A percentile compares a stretch with the other conserved stretches of the same genome.
These are phyloP conservation scores for Cryphonectria radicalis DNA, from an alignment of 2,329 filamentous ascomycete species.

Conservation along the genomic window DNA sequence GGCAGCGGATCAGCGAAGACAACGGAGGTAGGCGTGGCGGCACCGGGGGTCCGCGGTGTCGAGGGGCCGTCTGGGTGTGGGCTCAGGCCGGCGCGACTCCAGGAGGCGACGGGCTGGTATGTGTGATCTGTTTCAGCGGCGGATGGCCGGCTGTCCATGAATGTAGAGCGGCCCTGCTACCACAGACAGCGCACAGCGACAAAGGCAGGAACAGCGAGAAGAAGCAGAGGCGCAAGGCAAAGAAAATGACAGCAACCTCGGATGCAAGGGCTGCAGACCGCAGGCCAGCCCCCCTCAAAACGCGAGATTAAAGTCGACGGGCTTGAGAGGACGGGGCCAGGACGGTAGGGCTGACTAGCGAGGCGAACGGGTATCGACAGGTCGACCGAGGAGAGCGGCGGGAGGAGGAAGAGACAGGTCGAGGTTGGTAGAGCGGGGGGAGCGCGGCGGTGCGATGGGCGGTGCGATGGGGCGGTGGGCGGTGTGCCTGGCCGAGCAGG, in stretches of 20 bases:
- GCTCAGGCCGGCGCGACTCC: slow-evolving; percentile 39
- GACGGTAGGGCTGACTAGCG: not conserved
- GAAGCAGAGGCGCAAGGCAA: slow-evolving; percentile 5
- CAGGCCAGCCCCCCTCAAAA: not conserved
- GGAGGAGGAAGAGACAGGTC: not conserved
- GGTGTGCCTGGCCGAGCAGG: not conserved
- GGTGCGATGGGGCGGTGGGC: not conserved
- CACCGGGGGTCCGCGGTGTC: slow-evolving; percentile 39
- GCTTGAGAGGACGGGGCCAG: not conserved
- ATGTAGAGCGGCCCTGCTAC: slow-evolving; percentile 35
- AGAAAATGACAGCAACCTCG: not conserved
- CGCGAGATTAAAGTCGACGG: not conserved
- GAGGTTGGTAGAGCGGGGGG: not conserved
- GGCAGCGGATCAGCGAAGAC: slow-evolving; percentile 38
- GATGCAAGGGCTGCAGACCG: slow-evolving; percentile 5
- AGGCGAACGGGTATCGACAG: not conserved
- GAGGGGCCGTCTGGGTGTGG: slow-evolving; percentile 31
- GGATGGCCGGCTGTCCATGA: slow-evolving; percentile 57
- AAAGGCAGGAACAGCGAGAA: slow-evolving; percentile 12
- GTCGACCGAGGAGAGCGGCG: slow-evolving; percentile 1
- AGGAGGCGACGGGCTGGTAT: slow-evolving; percentile 48
- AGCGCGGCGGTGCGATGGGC: not conserved
- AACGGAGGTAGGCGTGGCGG: slow-evolving; percentile 38
- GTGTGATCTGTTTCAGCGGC: slow-evolving; percentile 54
- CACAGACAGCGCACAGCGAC: slow-evolving; percentile 19